These are phyloP conservation scores for Pythium grandisporangium DNA, from an alignment of 352 stramenopile species.

Conservation along the genomic window DNA sequence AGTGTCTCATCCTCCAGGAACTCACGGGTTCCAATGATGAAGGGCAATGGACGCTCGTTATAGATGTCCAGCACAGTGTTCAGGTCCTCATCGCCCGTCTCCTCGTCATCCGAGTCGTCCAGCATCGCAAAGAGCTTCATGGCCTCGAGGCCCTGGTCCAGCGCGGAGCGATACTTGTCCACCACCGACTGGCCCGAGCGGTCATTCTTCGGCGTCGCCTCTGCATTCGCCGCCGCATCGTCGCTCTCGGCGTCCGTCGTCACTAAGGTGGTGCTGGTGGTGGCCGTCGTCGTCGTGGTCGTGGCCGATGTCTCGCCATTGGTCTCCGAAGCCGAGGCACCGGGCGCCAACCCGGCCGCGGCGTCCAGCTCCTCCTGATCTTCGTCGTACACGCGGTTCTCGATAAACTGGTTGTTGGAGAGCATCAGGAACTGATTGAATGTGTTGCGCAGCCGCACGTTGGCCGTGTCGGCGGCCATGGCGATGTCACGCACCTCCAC, in stretches of 20 bases:
- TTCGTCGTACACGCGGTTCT: conserved; percentile 86
- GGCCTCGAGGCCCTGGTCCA: conserved; percentile 72
- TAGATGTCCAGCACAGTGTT: conserved; percentile 84
- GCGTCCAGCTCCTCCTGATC: conserved; percentile 69
- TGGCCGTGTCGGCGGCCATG: conserved; percentile 46
- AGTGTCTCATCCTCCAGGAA: conserved; percentile 83
- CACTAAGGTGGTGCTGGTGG: too few relatives aligned
- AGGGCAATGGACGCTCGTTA: conserved; percentile 79
- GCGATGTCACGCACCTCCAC: conserved; percentile 62
- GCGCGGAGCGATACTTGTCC: conserved; percentile 58
- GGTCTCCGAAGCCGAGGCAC: background rate
- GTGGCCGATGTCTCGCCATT: background rate
- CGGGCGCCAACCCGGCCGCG: conserved; percentile 8
- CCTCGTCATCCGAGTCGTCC: conserved; percentile 61
- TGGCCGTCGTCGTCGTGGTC: background rate
- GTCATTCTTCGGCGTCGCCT: conserved; percentile 14
- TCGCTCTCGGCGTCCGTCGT: conserved; percentile 1
- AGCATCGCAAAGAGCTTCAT: conserved; percentile 84
- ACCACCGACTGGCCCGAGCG: conserved; percentile 39
- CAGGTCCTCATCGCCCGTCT: conserved; percentile 38
- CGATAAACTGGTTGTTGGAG: conserved; percentile 84
- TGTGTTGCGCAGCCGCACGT: conserved; percentile 74
- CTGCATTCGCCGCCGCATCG: conserved; percentile 11
- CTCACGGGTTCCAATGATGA: conserved; percentile 82
- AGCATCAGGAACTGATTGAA: conserved; percentile 87